phyloP scores from a whole-genome alignment of 257 asterid species.

The Verbascum thapsus region DNA sequence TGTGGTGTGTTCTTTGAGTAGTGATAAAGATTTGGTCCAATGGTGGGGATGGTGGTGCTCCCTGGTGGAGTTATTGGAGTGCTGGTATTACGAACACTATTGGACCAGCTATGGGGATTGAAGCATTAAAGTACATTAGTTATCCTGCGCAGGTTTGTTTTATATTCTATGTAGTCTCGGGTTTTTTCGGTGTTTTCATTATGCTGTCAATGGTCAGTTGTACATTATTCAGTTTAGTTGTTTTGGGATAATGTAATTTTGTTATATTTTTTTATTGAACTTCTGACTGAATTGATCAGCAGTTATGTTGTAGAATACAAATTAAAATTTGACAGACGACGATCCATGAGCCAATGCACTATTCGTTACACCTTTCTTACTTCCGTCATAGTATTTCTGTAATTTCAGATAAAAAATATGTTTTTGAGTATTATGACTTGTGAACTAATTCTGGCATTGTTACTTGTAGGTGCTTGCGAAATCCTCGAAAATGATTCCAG shows the following conservation, averaged over 20 bases:
- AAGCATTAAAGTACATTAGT: slow-evolving; percentile 93
- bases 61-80: slow-evolving; percentile 99
- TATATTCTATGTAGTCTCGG: not conserved
- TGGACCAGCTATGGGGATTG: slow-evolving; percentile 99
- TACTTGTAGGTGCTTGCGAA: slow-evolving; percentile 81
- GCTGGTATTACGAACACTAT: slow-evolving; percentile 95
- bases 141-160: slow-evolving; percentile 86
- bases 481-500: slow-evolving; percentile 94
- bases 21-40: slow-evolving; percentile 89
- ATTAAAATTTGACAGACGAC: not conserved
- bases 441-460: slow-evolving; percentile 34
- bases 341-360: no score
- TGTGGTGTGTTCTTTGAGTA: slow-evolving; percentile 34
- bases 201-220: slow-evolving; percentile 5
- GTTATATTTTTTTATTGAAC: not conserved
- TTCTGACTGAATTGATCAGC: not conserved
- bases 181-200: not conserved
- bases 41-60: slow-evolving; percentile 77
- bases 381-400: no score
- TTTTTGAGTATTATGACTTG: not conserved
- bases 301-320: not conserved
- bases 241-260: not conserved
- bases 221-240: not conserved
- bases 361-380: no score
- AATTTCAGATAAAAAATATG: not conserved